Conservation (phyloP, 495 filamentous ascomycete species). For the Chaetomium tenue region DNA sequence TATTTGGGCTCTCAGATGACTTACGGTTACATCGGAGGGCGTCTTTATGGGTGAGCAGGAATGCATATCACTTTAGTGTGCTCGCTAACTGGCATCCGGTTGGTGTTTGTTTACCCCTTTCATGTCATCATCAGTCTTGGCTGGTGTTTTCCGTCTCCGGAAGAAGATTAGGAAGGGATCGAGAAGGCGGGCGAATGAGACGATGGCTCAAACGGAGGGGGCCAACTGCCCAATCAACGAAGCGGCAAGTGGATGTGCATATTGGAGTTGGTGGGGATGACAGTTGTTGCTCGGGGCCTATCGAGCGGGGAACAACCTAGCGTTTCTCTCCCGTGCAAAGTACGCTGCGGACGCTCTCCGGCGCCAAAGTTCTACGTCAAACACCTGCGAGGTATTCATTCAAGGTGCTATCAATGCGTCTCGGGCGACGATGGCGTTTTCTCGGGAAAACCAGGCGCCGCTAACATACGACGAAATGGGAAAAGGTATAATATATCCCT, state of each 20-base stretch:
- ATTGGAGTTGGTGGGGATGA: neutral
- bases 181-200: neutral
- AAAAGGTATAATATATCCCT: neutral
- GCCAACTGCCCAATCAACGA: neutral
- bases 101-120: neutral
- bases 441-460: neutral
- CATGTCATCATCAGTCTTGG: neutral
- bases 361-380: neutral
- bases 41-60: no score
- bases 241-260: neutral
- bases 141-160: neutral
- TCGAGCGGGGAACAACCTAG: neutral
- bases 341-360: no score
- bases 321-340: neutral
- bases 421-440: neutral
- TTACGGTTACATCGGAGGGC: no score
- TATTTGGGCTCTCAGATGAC: no score
- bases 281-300: neutral
- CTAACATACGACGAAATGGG: constrained; percentile 7
- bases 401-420: neutral
- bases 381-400: neutral
- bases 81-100: no score
- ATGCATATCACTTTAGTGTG: no score
- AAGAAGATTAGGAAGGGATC: neutral
- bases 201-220: neutral